phyloP scores from a whole-genome alignment of 176 grass and related monocot genomes.

The Avena atlantica region DNA sequence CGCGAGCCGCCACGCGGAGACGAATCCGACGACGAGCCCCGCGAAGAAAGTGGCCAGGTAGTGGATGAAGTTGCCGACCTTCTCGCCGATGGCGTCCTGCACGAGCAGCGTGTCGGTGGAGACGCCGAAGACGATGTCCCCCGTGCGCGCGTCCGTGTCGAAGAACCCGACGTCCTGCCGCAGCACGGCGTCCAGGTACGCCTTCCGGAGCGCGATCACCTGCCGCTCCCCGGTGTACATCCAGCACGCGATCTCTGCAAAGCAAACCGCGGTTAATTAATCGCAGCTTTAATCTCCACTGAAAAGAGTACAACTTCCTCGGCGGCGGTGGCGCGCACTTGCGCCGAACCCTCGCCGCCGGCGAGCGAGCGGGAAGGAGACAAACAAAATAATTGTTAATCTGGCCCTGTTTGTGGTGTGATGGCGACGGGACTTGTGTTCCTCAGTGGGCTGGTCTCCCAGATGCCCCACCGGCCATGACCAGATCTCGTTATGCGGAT shows the following conservation, averaged over 20 bases:
- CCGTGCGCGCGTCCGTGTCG: constrained; percentile 93
- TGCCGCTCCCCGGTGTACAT: constrained; percentile 98
- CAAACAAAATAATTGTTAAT: constrained; percentile 43
- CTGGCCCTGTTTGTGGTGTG: constrained; percentile 39
- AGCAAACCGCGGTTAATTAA: neutral
- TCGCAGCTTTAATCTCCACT: neutral
- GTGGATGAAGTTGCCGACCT: constrained; percentile 97
- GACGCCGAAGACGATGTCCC: constrained; percentile 92
- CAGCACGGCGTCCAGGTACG: constrained; percentile 89
- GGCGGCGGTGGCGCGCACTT: neutral
- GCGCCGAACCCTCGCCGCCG: neutral
- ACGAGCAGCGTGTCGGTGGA: constrained; percentile 95
- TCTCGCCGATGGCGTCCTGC: constrained; percentile 97
- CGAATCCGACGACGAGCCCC: constrained; percentile 86
- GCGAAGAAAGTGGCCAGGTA: constrained; percentile 94
- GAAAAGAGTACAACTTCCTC: neutral
- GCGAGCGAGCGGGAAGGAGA: constrained; percentile 23
- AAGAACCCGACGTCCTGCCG: constrained; percentile 98
- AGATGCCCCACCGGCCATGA: constrained; percentile 60
- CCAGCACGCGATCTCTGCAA: constrained; percentile 95
- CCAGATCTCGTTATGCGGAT: constrained; percentile 34
- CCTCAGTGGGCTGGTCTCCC: constrained; percentile 54
- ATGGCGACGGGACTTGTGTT: constrained; percentile 61
- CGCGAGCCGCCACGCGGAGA: constrained; percentile 87
- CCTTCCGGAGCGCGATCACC: constrained; percentile 73